These are phyloP conservation scores for Candida suzukii DNA, from an alignment of 805 yeast species.

Conservation along the genomic window DNA sequence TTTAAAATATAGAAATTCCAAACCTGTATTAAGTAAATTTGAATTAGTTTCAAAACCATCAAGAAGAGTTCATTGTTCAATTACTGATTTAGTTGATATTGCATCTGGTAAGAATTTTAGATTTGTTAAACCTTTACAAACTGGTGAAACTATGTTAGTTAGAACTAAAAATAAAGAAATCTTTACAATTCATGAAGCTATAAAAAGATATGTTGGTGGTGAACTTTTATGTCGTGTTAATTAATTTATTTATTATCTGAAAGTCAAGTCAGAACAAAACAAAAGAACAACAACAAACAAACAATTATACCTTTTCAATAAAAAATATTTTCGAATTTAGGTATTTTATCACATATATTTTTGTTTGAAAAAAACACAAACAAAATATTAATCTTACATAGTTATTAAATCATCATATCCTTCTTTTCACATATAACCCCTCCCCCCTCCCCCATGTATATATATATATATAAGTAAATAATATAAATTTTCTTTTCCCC, in stretches of 20 bases:
- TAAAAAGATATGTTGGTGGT: conserved; percentile 62
- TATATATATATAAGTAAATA: too few relatives aligned
- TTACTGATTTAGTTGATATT: conserved; percentile 60
- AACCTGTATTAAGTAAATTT: conserved; percentile 68
- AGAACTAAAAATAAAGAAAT: conserved; percentile 44
- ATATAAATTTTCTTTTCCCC: too few relatives aligned
- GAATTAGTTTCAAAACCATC: conserved; percentile 80
- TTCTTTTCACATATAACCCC: too few relatives aligned
- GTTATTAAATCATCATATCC: too few relatives aligned
- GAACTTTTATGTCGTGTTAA: conserved; percentile 73
- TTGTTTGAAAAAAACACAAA: too few relatives aligned
- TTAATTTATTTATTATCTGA: background rate
- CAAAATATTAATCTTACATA: too few relatives aligned
- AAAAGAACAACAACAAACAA: too few relatives aligned
- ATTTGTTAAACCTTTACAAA: conserved; percentile 71
- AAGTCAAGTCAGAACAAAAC: too few relatives aligned
- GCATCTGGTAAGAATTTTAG: conserved; percentile 73
- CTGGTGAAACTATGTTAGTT: conserved; percentile 83
- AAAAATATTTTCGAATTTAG: too few relatives aligned
- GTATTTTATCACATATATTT: too few relatives aligned
- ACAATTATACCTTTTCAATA: too few relatives aligned
- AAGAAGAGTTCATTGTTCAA: conserved; percentile 57
- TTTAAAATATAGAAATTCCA: conserved; percentile 75
- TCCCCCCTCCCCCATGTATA: too few relatives aligned
- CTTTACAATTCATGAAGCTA: conserved; percentile 77